These are phyloP conservation scores for Flaveria trinervia DNA, from an alignment of 129 eudicot species.

Conservation along the genomic window DNA sequence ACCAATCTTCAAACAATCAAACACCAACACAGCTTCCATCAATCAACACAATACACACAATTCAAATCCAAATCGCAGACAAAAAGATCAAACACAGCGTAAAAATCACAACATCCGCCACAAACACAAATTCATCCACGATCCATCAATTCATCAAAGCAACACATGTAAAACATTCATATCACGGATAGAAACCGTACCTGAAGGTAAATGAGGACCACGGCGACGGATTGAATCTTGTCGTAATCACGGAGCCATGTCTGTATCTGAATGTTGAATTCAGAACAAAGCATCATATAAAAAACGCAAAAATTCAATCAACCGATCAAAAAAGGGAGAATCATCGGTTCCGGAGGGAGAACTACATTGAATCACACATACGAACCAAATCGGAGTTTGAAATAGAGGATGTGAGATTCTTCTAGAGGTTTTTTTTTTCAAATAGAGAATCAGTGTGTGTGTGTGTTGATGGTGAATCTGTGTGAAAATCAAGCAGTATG, in stretches of 20 bases:
- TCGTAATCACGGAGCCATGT: slow-evolving; percentile 92
- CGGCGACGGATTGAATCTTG: slow-evolving; percentile 71
- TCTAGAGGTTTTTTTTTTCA: too few relatives aligned
- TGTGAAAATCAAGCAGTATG: slow-evolving; percentile 7
- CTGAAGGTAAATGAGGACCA: slow-evolving; percentile 69
- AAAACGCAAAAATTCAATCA: slow-evolving; percentile 19
- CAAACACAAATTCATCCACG: slow-evolving; percentile 15
- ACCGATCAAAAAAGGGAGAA: slow-evolving; percentile 14
- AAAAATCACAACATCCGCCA: not conserved
- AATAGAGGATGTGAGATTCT: not conserved
- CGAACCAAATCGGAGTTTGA: not conserved
- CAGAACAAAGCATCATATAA: slow-evolving; percentile 67
- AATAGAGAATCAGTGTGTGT: slow-evolving; percentile 12
- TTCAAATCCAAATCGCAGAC: slow-evolving; percentile 7
- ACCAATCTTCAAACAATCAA: slow-evolving; percentile 66
- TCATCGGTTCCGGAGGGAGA: slow-evolving; percentile 18
- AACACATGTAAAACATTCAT: not conserved
- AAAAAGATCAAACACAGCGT: not conserved
- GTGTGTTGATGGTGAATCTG: not conserved
- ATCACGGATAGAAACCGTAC: slow-evolving; percentile 24
- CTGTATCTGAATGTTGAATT: slow-evolving; percentile 51
- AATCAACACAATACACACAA: slow-evolving; percentile 9
- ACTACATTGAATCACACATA: slow-evolving; percentile 28
- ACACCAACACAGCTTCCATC: slow-evolving; percentile 28
- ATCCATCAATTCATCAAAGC: not conserved